Evolutionary conservation across 2,329 filamentous ascomycete species (phyloP), one percentile per base, ranked within the genome.

Genomic region (Colletotrichum magnum): DNA sequence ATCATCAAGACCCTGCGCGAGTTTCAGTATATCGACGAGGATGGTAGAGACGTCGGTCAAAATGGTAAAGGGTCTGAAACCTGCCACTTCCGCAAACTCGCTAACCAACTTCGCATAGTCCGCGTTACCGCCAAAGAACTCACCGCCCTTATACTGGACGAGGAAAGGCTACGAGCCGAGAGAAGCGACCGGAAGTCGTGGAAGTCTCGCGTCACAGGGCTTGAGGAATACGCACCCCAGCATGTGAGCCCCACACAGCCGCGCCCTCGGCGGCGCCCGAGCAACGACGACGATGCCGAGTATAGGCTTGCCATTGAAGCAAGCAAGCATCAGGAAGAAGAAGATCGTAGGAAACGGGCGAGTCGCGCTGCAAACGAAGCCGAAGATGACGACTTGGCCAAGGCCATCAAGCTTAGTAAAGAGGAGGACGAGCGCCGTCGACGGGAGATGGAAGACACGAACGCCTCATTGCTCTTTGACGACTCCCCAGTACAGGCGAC

Each of bases 1-100:
- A 96, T 99, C 81, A 97, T 99, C 86, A 98, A 98, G 86, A 99
- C 96, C 36, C 83, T 99, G 79, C 92, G 96, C 78, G 96, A 99
- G 81, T 99, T 99, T 76, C 93, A 96, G 78, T 97, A 98, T 79
- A 89, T 97, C 60, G 96, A 99, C 74, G 96, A 99, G 77, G 96
- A 99, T 72, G 94, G 95, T 56, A 90, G 93, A 72, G 96, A 99
- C 79, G 96, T 99, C 58, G 96, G 96, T 64, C 94, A 97, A 77
- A 98, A 98, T 83, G 95, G 96, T 98, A 85, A 74, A 41, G 18
- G 16, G 12, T 52, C 26, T 39, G 26, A 21, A 6, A 32, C 24
- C 12, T 45, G 12, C 4, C 50, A 47, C 69, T 43, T 75, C 79
- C 15, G 16, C 16, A 18, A 16, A 6, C 16, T 21, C 21, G 71